phyloP scores from a whole-genome alignment of 2,329 filamentous ascomycete genomes.

The Cercospora berteroae region DNA sequence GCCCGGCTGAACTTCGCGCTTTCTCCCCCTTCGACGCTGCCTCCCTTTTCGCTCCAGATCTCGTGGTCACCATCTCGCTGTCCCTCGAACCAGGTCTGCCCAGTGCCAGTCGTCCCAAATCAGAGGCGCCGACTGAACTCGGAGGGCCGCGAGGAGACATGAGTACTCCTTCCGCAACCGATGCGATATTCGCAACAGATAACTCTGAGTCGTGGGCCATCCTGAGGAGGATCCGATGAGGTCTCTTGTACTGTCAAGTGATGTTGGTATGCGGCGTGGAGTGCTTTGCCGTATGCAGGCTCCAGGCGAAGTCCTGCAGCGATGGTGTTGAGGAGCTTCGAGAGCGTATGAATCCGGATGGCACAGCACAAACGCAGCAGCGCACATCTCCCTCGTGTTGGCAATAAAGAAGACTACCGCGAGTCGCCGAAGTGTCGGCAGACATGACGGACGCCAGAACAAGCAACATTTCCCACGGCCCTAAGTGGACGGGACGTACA shows the following conservation, averaged over 20 bases:
- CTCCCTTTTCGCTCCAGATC: slow-evolving; percentile 19
- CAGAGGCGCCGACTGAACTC: slow-evolving; percentile 22
- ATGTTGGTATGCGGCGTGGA: slow-evolving; percentile 1
- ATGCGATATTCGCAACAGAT: slow-evolving; percentile 12
- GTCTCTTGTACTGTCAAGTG: slow-evolving; percentile 12
- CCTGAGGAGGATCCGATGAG: slow-evolving; percentile 1
- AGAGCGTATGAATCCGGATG: slow-evolving; percentile 2
- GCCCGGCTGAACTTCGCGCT: slow-evolving; percentile 4
- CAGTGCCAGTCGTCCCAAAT: slow-evolving; percentile 21
- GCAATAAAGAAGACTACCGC: neutral
- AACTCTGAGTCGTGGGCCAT: slow-evolving; percentile 17
- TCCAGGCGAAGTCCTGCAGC: slow-evolving; percentile 9
- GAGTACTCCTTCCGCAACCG: slow-evolving; percentile 11
- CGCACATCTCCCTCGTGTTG: slow-evolving; percentile 1
- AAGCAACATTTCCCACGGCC: slow-evolving; percentile 16
- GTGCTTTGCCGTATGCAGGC: slow-evolving; percentile 18
- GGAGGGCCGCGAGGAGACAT: slow-evolving; percentile 23
- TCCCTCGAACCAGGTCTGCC: neutral
- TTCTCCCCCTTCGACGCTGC: slow-evolving; percentile 11
- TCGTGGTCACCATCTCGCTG: slow-evolving; percentile 23
- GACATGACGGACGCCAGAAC: slow-evolving; percentile 2
- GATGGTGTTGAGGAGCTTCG: slow-evolving; percentile 2
- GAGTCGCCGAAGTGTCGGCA: slow-evolving; percentile 25
- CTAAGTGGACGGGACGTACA: slow-evolving; percentile 20
- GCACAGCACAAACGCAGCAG: slow-evolving; percentile 16